Base-by-base conservation (phyloP, 2,329 filamentous ascomycete genomes). In the Aspergillus aculeatus region DNA sequence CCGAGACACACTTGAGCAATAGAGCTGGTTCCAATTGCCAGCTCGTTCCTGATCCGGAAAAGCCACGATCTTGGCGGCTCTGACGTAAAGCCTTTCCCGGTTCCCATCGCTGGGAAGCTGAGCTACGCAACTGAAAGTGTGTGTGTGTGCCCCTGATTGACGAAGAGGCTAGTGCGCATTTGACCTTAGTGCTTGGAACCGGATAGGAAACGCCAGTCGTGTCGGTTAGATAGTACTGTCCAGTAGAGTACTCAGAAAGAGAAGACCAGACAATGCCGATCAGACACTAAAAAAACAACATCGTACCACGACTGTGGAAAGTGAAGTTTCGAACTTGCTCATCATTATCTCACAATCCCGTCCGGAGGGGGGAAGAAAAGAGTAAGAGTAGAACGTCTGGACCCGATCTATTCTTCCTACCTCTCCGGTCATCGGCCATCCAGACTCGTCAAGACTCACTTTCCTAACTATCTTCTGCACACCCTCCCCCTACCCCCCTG, bases 31-130 rank as follows among this genome's bases (percentile, higher is more conserved):
- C 26, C 26, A 29, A 29, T 29, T 7, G 26, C 26, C 26, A 29
- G 26, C 55, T 47, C 21, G 26, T 32, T 23, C 58, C 56, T 47
- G 41, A 62, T 59, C 53, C 48, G 56, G 62, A 58, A 44, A 59
- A 60, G 50, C 54, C 50, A 44, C 51, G n/a, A 7, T 58, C 59
- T 59, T 62, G 54, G 49, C 54, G 31, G 26, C 54, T 49, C 54
- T 64, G 61, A 64, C 62, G 62, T 64, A 64, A 58, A 55, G 32
- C 14, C 32, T 35, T 16, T 16, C 32, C 32, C 26, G 26, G 26
- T 29, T 29, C 26, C 26, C 7, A 29, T 29, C 26, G 26, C 26
- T 29, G 26, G 26, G 26, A 29, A 29, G 7, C 9, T 29, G 26
- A 35, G 32, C 14, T 16, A 16, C 32, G 32, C 32, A 29, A 29